Base-by-base conservation (phyloP, 495 filamentous ascomycete genomes). In the Penicillium ucsense region DNA sequence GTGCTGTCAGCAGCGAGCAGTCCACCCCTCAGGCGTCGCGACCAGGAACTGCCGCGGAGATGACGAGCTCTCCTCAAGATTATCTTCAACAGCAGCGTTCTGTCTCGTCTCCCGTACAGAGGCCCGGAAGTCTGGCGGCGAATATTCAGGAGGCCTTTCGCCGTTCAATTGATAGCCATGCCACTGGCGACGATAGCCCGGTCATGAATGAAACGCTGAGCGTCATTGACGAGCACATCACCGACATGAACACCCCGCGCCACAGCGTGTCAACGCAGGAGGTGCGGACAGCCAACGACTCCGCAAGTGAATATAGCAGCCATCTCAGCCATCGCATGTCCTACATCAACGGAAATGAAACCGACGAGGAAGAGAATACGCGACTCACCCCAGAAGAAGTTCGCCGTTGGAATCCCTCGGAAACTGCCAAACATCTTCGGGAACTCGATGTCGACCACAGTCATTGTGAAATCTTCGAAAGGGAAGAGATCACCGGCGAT, bases 171-270 rank as follows among this genome's bases (percentile, higher is more conserved):
- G 59, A 67, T 51, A 57, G 64, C 50, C 61, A 75, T 49, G 40
- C 66, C 47, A 67, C 64, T 49, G 66, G 68, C 33, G 70, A 80
- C 52, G 77, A 81, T 29, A 90, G 87, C 58, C 87, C 89, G 3
- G 90, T 97, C 29, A 87, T 99, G 74, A 89, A 94, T 59, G 91
- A 99, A 59, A 97, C 94, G 0, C 66, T 99, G 48, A 95, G 88
- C 56, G 94, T 97, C 32, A 99, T 99, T 57, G 80, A 99, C 57
- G 94, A 99, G 65, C 94, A 96, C 61, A 97, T 99, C 41, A 95
- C 89, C 28, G 88, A 95, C 60, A 83, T 99, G 67, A 83, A 82
- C 60, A 88, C 82, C 5, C 79, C 88, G 38, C 78, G 82, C 35
- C 78, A 82, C 43, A 78, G 79, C 40, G 53, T 77, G 31, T 57